A percentile compares a stretch with the other conserved stretches of the same genome.
phyloP scores from a whole-genome alignment of 192 early-diverging fungal species.

The Haplosporangium gracile region DNA sequence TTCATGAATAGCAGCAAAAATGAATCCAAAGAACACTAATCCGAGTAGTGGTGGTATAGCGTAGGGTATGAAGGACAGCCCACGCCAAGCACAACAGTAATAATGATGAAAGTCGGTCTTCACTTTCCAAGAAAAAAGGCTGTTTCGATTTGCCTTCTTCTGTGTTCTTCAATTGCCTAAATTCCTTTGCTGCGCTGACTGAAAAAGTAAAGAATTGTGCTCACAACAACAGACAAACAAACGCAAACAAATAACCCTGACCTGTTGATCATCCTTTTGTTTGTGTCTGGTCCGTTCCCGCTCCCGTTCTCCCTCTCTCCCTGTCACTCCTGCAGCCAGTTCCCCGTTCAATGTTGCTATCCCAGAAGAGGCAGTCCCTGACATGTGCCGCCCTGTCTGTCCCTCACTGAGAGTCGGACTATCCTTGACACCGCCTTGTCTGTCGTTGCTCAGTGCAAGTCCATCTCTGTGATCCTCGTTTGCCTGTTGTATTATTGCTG shows the following conservation, averaged over 20 bases:
- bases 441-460: neutral
- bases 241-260: neutral
- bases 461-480: neutral
- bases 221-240: neutral
- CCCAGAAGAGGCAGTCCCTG: neutral
- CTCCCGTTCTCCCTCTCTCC: neutral
- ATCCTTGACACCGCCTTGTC: neutral
- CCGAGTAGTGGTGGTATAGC: no score
- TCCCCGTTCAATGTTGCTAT: neutral
- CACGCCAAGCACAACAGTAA: conserved; percentile 1
- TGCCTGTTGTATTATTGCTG: neutral
- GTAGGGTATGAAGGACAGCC: neutral
- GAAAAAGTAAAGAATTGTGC: neutral
- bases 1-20: neutral
- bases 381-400: neutral
- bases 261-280: neutral
- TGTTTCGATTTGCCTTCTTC: neutral
- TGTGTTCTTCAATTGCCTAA: neutral
- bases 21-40: neutral
- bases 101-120: neutral
- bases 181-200: neutral
- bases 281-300: conserved; percentile 4
- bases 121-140: neutral
- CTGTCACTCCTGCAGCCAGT: neutral
- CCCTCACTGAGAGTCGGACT: neutral